A percentile compares a stretch with the other conserved stretches of the same genome.
Conservation (phyloP, 306 rosid species). For the Begonia fuchsioides region DNA sequence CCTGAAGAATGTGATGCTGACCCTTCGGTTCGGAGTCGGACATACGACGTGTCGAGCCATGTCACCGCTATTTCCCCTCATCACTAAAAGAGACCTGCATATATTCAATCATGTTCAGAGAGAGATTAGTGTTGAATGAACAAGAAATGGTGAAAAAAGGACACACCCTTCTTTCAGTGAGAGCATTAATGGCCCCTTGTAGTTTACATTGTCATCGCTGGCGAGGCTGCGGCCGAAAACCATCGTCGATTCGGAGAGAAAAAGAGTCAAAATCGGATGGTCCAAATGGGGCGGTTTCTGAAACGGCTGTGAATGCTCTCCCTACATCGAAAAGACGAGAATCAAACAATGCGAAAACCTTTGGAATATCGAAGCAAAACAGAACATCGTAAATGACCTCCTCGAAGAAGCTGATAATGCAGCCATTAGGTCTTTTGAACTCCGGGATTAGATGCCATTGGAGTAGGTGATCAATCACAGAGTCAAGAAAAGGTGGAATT, state of each 20-base stretch:
- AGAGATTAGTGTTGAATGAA: not conserved
- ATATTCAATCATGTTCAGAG: not conserved
- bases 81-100: slow-evolving; percentile 76
- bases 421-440: slow-evolving; percentile 82
- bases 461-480: slow-evolving; percentile 72
- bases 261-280: slow-evolving; percentile 70
- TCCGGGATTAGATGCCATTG: slow-evolving; percentile 86
- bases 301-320: slow-evolving; percentile 87
- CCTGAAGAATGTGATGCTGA: slow-evolving; percentile 67
- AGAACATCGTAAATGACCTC: slow-evolving; percentile 35
- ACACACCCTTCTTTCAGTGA: slow-evolving; percentile 72
- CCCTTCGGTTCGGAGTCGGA: slow-evolving; percentile 65
- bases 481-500: slow-evolving; percentile 59
- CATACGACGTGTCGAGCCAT: slow-evolving; percentile 98
- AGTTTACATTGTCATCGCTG: slow-evolving; percentile 71
- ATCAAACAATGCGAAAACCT: not conserved
- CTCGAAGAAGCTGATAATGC: slow-evolving; percentile 72
- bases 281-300: slow-evolving; percentile 90
- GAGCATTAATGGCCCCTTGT: slow-evolving; percentile 80
- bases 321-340: slow-evolving; percentile 20
- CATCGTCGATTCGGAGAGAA: slow-evolving; percentile 75
- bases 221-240: slow-evolving; percentile 69
- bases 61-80: slow-evolving; percentile 98
- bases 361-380: too few relatives aligned
- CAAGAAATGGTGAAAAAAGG: not conserved